Conservation (phyloP, 129 eudicot species). For the Saussurea involucrata region DNA sequence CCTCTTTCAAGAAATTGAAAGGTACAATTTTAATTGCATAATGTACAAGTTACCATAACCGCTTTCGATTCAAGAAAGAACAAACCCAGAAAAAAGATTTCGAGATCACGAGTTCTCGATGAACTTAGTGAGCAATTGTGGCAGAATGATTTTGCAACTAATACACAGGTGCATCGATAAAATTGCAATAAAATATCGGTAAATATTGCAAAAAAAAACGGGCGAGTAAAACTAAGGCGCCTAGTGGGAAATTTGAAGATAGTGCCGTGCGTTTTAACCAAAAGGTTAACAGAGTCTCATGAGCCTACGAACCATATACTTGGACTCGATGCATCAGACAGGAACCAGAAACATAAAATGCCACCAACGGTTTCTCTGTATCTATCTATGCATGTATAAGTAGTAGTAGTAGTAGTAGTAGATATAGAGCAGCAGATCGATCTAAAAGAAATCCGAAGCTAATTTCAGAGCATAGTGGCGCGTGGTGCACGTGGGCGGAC, state of each 20-base stretch:
- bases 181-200: background rate
- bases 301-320: slow-evolving; percentile 25
- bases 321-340: slow-evolving; percentile 33
- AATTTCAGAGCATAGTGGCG: slow-evolving; percentile 40
- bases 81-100: background rate
- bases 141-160: background rate
- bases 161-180: background rate
- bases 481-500: slow-evolving; percentile 82
- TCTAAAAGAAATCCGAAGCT: slow-evolving; percentile 14
- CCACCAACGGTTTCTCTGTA: slow-evolving; percentile 19
- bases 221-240: background rate
- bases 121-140: background rate
- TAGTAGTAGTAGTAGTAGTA: slow-evolving; percentile 9
- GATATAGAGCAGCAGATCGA: slow-evolving; percentile 20
- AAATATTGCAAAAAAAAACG: background rate
- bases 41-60: background rate
- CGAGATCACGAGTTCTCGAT: background rate
- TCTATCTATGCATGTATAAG: slow-evolving; percentile 12
- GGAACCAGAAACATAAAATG: slow-evolving; percentile 33
- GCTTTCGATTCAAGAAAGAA: background rate
- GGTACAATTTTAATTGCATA: background rate
- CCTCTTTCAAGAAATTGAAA: background rate
- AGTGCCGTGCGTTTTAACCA: slow-evolving; percentile 4
- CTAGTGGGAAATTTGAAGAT: background rate
- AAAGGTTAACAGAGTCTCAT: slow-evolving; percentile 18